phyloP scores from a whole-genome alignment of 2,329 filamentous ascomycete species.

The Aspergillus versicolor region DNA sequence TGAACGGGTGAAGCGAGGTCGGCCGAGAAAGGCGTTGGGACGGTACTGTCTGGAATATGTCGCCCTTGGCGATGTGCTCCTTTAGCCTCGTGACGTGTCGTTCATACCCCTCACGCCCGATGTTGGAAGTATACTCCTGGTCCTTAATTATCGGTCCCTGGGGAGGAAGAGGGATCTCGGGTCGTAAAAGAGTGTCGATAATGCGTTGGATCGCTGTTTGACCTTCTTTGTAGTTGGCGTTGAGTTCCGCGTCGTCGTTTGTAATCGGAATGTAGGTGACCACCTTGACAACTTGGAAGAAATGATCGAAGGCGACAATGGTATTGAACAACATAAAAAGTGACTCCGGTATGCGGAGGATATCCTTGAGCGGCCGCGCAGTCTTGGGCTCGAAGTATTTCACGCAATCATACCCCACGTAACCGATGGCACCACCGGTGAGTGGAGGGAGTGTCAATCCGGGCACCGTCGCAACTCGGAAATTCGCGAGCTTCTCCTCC shows the following conservation, averaged over 20 bases:
- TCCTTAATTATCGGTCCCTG: conserved; percentile 71
- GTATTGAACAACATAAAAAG: conserved; percentile 98
- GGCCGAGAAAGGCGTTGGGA: conserved; percentile 90
- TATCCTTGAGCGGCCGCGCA: conserved; percentile 81
- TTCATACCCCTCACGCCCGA: conserved; percentile 86
- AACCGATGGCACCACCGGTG: conserved; percentile 90
- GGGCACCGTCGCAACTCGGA: conserved; percentile 78
- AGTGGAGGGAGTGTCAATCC: conserved; percentile 79
- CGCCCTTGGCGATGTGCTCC: conserved; percentile 83
- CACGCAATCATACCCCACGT: conserved; percentile 96
- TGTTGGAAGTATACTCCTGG: conserved; percentile 85
- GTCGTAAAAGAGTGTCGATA: conserved; percentile 69
- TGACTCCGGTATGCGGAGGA: conserved; percentile 85
- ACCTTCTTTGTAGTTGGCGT: conserved; percentile 69
- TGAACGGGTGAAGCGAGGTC: conserved; percentile 91
- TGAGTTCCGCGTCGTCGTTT: conserved; percentile 56
- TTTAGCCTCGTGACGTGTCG: conserved; percentile 82
- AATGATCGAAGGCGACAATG: conserved; percentile 90
- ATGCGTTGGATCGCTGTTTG: conserved; percentile 63
- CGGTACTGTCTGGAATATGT: conserved; percentile 97
- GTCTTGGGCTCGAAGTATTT: conserved; percentile 98
- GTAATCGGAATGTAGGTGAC: conserved; percentile 84
- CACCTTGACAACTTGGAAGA: conserved; percentile 88
- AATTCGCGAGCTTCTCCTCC: conserved; percentile 72
- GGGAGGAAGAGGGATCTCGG: conserved; percentile 72